phyloP scores from a whole-genome alignment of 176 grass and related monocot species.

The Poa pratensis region DNA sequence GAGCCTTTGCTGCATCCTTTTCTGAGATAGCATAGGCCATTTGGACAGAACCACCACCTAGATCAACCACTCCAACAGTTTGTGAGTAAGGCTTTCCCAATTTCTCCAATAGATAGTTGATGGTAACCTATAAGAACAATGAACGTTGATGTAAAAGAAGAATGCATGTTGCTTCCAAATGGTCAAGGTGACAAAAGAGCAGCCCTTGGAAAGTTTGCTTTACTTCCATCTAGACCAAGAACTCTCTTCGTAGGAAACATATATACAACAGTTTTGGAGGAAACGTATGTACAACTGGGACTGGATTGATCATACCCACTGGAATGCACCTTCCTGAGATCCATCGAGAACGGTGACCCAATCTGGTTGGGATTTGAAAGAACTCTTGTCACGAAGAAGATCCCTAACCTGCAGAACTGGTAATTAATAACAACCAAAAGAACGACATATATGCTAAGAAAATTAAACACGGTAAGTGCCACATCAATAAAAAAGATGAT shows the following conservation, averaged over 20 bases:
- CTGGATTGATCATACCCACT: slow-evolving; percentile 65
- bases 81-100: slow-evolving; percentile 82
- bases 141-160: not conserved
- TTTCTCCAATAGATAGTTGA: slow-evolving; percentile 88
- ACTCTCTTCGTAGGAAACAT: not conserved
- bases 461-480: not conserved
- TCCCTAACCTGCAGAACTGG: slow-evolving; percentile 74
- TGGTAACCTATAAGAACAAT: slow-evolving; percentile 70
- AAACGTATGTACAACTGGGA: slow-evolving; percentile 29
- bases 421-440: slow-evolving; percentile 21
- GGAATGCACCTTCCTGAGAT: slow-evolving; percentile 94
- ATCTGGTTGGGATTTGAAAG: slow-evolving; percentile 83
- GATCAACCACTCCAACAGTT: slow-evolving; percentile 96
- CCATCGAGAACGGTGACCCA: slow-evolving; percentile 98
- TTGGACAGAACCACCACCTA: slow-evolving; percentile 98
- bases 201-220: slow-evolving; percentile 6
- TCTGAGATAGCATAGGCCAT: slow-evolving; percentile 99
- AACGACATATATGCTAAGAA: not conserved
- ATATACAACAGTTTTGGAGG: slow-evolving; percentile 5
- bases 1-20: slow-evolving; percentile 82
- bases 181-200: slow-evolving; percentile 23
- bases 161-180: slow-evolving; percentile 29
- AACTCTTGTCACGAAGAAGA: slow-evolving; percentile 84
- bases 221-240: slow-evolving; percentile 27
- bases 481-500: slow-evolving; percentile 25